phyloP scores from a whole-genome alignment of 192 early-diverging fungal species.

The Coemansia sp. region DNA sequence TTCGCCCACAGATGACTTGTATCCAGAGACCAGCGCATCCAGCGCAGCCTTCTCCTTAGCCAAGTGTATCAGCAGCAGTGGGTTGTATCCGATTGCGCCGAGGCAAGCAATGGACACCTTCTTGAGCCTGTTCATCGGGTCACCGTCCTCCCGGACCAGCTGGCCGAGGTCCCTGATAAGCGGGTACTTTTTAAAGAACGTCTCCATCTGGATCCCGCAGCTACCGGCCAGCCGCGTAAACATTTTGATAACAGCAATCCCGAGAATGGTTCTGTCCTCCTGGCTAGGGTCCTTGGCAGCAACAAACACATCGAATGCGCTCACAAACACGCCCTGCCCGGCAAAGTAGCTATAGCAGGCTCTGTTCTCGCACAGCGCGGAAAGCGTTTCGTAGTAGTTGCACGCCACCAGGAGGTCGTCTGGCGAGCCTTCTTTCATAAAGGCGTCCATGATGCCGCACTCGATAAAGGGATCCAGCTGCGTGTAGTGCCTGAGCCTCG shows the following conservation, averaged over 20 bases:
- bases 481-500: conserved; percentile 9
- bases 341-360: conserved; percentile 26
- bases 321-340: conserved; percentile 20
- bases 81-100: conserved; percentile 39
- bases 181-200: conserved; percentile 28
- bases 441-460: conserved; percentile 23
- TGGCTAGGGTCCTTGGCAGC: conserved; percentile 8
- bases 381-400: conserved; percentile 40
- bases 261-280: conserved; percentile 21
- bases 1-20: conserved; percentile 21
- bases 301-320: conserved; percentile 11
- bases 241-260: conserved; percentile 32
- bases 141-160: conserved; percentile 12
- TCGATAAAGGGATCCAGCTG: conserved; percentile 32
- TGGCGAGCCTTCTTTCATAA: conserved; percentile 24
- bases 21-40: conserved; percentile 23
- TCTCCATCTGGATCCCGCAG: conserved; percentile 10
- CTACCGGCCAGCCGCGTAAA: conserved; percentile 39
- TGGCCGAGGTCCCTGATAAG: conserved; percentile 21
- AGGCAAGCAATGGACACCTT: conserved; percentile 32
- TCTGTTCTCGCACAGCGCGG: conserved; percentile 16
- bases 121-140: conserved; percentile 13
- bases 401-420: conserved; percentile 31
- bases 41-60: conserved; percentile 35
- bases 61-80: conserved; percentile 31